Percentiles rank a stretch among this genome's conserved stretches.
Evolutionary conservation across 23 red algal species (phyloP).

Genomic region (Chondrus crispus): DNA sequence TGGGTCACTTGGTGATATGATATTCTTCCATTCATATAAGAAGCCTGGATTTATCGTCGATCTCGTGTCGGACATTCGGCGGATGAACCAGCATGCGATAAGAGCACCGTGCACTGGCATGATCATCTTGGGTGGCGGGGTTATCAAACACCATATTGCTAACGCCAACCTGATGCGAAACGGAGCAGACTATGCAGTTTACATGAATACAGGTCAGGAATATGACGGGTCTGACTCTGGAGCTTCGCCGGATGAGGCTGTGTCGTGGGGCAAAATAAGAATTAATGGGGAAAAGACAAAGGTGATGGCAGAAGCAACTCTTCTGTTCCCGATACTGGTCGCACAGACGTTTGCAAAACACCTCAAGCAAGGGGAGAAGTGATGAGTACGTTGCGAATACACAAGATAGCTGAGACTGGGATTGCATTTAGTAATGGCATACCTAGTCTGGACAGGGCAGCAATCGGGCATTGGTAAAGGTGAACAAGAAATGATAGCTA

Average conservation of each 20-base stretch:
- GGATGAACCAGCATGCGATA: conserved; percentile 77
- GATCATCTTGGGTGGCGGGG: conserved; percentile 92
- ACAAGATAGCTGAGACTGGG: too few species aligned
- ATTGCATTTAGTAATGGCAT: too few species aligned
- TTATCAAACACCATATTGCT: conserved; percentile 98
- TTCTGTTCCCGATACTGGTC: conserved; percentile 92
- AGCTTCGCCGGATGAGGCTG: conserved; percentile 91
- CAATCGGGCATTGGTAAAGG: too few species aligned
- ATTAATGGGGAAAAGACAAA: conserved; percentile 70
- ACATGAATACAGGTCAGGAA: conserved; percentile 95
- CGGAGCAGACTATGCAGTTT: conserved; percentile 93
- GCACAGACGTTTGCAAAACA: conserved; percentile 91
- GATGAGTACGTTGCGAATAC: background rate
- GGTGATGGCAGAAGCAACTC: conserved; percentile 81
- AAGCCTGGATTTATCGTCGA: conserved; percentile 86
- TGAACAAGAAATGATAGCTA: too few species aligned
- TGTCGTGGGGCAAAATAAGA: conserved; percentile 98
- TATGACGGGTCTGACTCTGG: conserved; percentile 96
- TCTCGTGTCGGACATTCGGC: conserved; percentile 81
- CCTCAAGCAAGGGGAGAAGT: background rate
- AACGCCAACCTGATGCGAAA: conserved; percentile 99
- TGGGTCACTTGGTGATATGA: conserved; percentile 92
- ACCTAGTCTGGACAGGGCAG: too few species aligned
- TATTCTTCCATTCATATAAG: conserved; percentile 96
- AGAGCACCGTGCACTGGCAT: conserved; percentile 73